A percentile compares a stretch with the other conserved stretches of the same genome.
Conservation (phyloP, 1,284 basidiomycete species). For the Ustilago cynodontis region DNA sequence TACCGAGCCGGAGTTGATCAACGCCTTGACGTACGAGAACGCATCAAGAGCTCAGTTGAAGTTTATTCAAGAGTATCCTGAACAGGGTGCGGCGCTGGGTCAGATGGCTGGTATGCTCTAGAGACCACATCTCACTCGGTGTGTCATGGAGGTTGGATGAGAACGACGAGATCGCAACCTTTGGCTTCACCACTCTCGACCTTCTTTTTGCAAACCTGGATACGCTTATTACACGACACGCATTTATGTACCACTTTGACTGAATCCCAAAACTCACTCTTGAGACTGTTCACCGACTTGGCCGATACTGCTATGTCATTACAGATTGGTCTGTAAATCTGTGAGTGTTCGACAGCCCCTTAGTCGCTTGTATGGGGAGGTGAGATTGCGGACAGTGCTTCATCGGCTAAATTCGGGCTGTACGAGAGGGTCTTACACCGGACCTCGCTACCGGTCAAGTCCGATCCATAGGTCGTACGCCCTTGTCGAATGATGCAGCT, state of each 20-base stretch:
- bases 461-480: neutral
- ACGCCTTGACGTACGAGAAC: slow-evolving; percentile 88
- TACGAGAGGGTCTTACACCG: neutral
- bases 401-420: neutral
- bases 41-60: slow-evolving; percentile 64
- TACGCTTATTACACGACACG: neutral
- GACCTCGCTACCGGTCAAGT: neutral
- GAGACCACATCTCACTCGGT: neutral
- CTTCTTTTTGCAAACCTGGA: neutral
- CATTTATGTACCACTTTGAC: neutral
- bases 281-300: neutral
- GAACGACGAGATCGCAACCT: neutral
- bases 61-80: slow-evolving; percentile 67
- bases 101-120: slow-evolving; percentile 63
- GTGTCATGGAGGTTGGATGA: neutral
- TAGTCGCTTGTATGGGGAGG: too few relatives aligned
- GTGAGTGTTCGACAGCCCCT: too few relatives aligned
- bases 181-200: slow-evolving; percentile 3
- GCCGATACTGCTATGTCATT: neutral
- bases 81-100: slow-evolving; percentile 62
- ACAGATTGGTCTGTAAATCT: neutral
- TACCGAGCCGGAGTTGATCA: slow-evolving; percentile 89
- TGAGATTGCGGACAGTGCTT: too few relatives aligned
- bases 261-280: neutral
- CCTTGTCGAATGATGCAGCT: too few relatives aligned